Base-by-base conservation (phyloP, 257 asterid species). In the Fraxinus pennsylvanica region DNA sequence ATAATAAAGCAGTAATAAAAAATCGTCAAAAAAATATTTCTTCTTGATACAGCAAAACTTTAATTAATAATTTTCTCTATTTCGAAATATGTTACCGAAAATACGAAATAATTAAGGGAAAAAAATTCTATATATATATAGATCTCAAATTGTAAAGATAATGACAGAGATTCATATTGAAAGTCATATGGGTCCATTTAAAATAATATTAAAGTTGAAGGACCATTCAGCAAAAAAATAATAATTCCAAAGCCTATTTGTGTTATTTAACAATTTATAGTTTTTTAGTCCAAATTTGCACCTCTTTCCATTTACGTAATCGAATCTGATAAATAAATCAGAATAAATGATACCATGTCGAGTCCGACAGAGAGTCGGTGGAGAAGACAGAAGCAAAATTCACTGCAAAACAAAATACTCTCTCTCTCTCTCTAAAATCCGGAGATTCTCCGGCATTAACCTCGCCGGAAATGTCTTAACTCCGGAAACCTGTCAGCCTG, bases 351-450 rank as follows among this genome's bases (percentile, higher is more conserved):
- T 85, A 41, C 80, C 86, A 77, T 74, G 84, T 87, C 82, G 83
- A 87, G 91, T 89, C 90, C 91, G 89, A 87, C 89, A 78, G 54
- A 73, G 79, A 81, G 92, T 88, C 92, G 91, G 94, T 91, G 89
- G 81, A 84, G 84, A 66, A 74, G 74, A 75, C 25, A 36, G 80
- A 17, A 75, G 32, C 9, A 63, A 72, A 35, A 76, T 63, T 71
- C 81, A 71, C 68, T 57, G 67, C 33, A 59, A 52, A 50, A 57
- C 71, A 43, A 29, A 61, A 66, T 32, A 84, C 76, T 69, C 47
- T 9, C 47, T 39, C 0, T 8, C 45, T 41, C 54, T 76, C 67
- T 70, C 5, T 69, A 59, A 74, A 41, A 13, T 61, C 78, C 85
- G 84, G 85, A 82, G 80, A 45, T 63, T 83, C 77, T 69, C 84